These are phyloP conservation scores for Prinsepia uniflora DNA, from an alignment of 306 rosid genomes.

Conservation along the genomic window DNA sequence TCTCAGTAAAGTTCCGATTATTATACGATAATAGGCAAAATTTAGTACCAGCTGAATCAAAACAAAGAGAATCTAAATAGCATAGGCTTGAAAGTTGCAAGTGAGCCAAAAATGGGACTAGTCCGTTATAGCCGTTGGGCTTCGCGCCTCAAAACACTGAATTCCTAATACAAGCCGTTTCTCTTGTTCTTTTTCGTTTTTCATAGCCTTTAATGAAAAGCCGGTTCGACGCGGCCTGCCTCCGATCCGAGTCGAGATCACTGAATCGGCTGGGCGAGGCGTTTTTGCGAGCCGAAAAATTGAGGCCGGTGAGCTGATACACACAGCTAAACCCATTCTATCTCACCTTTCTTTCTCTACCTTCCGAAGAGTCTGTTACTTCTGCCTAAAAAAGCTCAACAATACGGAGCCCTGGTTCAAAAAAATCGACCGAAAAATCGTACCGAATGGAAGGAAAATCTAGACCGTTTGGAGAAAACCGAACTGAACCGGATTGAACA, in stretches of 20 bases:
- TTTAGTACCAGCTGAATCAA: no score
- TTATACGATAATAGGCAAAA: no score
- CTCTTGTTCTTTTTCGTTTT: slow-evolving; percentile 28
- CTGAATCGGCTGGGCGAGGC: slow-evolving; percentile 72
- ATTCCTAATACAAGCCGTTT: slow-evolving; percentile 10
- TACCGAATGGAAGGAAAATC: no score
- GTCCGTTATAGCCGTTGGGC: slow-evolving; percentile 33
- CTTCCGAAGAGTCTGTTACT: slow-evolving; percentile 47
- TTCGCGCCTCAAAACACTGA: slow-evolving; percentile 27
- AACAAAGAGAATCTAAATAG: no score
- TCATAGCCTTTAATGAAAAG: slow-evolving; percentile 4
- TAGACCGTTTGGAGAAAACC: no score
- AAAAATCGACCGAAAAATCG: no score
- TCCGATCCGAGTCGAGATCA: slow-evolving; percentile 65
- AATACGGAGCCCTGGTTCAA: no score
- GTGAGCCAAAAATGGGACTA: slow-evolving; percentile 3
- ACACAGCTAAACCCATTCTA: slow-evolving; percentile 66
- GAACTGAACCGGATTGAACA: no score
- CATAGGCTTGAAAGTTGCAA: not conserved
- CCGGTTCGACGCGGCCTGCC: slow-evolving; percentile 45
- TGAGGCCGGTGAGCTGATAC: slow-evolving; percentile 65
- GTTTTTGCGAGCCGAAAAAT: slow-evolving; percentile 75
- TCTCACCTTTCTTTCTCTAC: slow-evolving; percentile 58
- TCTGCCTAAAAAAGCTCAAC: slow-evolving; percentile 52
- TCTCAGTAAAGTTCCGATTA: no score